Conservation (phyloP, 495 filamentous ascomycete genomes). For the Clavariopsis aquatica region DNA sequence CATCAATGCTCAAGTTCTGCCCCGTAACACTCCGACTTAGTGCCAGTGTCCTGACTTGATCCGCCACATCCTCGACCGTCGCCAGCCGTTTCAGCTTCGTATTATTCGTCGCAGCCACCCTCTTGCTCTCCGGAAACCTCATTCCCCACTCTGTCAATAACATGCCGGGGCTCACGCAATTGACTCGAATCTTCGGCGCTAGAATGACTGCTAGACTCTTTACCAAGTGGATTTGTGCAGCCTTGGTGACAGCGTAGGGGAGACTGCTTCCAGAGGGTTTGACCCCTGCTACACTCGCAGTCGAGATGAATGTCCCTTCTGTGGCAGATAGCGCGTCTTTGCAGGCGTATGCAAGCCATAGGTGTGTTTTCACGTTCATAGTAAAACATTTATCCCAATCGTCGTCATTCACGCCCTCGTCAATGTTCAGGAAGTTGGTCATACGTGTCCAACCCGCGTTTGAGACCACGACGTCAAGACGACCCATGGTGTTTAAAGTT, state of each 20-base stretch:
- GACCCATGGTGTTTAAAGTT: constrained; percentile 49
- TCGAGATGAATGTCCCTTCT: constrained; percentile 57
- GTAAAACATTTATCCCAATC: constrained; percentile 60
- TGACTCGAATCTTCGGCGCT: constrained; percentile 56
- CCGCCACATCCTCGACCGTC: constrained; percentile 52
- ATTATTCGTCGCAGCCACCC: constrained; percentile 47
- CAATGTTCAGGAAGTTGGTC: constrained; percentile 53
- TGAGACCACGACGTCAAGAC: constrained; percentile 57
- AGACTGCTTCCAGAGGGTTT: constrained; percentile 40
- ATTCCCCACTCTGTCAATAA: constrained; percentile 58
- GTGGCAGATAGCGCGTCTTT: constrained; percentile 51
- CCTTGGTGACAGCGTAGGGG: constrained; percentile 56
- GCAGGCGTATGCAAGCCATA: constrained; percentile 57
- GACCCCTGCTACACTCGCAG: constrained; percentile 56
- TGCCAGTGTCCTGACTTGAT: constrained; percentile 42
- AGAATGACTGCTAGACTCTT: constrained; percentile 55
- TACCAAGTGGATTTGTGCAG: constrained; percentile 58
- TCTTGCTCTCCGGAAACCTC: constrained; percentile 51
- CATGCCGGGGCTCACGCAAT: constrained; percentile 56
- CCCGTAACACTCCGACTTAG: constrained; percentile 43
- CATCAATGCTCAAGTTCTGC: constrained; percentile 45
- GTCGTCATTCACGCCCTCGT: constrained; percentile 57
- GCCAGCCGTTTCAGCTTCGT: constrained; percentile 56
- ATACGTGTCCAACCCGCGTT: constrained; percentile 60
- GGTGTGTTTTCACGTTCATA: constrained; percentile 61